These are phyloP conservation scores for Cyclostephanos tholiformis DNA, from an alignment of 108 stramenopile genomes.

Conservation along the genomic window DNA sequence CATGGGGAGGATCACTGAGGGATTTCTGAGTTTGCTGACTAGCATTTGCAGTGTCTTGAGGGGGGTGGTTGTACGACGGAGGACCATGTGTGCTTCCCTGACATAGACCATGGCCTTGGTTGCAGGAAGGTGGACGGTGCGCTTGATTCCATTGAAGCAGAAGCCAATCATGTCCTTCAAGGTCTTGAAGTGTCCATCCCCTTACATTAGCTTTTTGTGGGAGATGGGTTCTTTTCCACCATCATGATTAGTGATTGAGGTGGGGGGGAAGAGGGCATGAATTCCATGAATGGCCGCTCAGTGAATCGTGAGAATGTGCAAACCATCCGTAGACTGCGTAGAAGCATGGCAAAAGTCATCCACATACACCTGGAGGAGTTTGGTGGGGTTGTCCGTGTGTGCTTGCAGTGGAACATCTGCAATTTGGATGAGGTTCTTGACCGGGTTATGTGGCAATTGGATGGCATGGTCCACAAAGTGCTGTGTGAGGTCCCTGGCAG, in stretches of 20 bases:
- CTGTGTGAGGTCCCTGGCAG: no score
- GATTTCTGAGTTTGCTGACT: background rate
- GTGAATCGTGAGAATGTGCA: background rate
- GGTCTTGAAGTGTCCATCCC: background rate
- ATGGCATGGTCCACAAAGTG: no score
- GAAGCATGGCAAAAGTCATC: background rate
- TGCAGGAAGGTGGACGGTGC: background rate
- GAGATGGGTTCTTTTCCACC: no score
- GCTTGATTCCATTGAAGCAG: background rate
- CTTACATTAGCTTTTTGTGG: background rate
- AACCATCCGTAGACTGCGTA: background rate
- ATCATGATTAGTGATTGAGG: background rate
- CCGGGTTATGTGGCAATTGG: no score
- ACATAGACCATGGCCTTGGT: background rate
- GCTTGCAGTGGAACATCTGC: no score
- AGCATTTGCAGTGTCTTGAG: background rate
- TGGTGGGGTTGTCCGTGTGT: background rate
- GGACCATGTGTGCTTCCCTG: background rate
- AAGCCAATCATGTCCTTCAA: background rate
- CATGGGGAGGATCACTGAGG: background rate
- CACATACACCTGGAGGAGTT: conserved; percentile 1
- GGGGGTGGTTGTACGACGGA: background rate
- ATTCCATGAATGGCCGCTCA: background rate
- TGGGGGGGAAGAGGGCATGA: background rate
- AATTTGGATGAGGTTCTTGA: no score